Evolutionary conservation across 73 alveolate genomes (phyloP).

Genomic region (Stentor roeselii): DNA sequence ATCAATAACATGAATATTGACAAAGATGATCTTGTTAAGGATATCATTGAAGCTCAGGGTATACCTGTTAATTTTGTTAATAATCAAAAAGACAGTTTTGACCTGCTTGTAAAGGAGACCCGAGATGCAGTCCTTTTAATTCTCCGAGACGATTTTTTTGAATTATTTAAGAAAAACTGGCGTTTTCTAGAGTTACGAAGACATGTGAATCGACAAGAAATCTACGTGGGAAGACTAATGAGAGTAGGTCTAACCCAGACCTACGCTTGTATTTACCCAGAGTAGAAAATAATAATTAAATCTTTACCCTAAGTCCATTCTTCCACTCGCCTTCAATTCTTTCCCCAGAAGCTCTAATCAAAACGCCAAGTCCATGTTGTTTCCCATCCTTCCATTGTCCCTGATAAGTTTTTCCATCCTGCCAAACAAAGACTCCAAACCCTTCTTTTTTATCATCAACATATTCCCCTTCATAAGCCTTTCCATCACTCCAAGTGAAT

Average conservation of each 20-base stretch:
- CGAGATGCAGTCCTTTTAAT: no score
- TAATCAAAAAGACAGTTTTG: not conserved
- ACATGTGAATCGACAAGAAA: not conserved
- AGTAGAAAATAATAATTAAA: no score
- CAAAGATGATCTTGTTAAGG: not conserved
- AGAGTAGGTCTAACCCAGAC: no score
- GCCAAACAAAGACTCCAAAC: slow-evolving; percentile 59
- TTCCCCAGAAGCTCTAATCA: not conserved
- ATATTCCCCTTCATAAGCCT: slow-evolving; percentile 48
- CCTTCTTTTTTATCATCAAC: slow-evolving; percentile 55
- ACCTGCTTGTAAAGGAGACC: not conserved
- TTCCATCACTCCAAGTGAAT: slow-evolving; percentile 61
- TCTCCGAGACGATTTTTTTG: no score
- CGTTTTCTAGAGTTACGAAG: not conserved
- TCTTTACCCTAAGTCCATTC: no score
- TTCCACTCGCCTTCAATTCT: not conserved
- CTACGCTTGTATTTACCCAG: no score
- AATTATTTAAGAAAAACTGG: not conserved
- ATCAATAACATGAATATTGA: not conserved
- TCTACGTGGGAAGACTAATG: not conserved
- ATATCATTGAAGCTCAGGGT: not conserved
- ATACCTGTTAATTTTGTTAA: not conserved
- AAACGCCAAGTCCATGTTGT: slow-evolving; percentile 57
- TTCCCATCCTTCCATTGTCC: slow-evolving; percentile 68
- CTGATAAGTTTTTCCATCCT: slow-evolving; percentile 39